Base-by-base conservation (phyloP, 1,139 yeast species). In the Geotrichum bryndzae region DNA sequence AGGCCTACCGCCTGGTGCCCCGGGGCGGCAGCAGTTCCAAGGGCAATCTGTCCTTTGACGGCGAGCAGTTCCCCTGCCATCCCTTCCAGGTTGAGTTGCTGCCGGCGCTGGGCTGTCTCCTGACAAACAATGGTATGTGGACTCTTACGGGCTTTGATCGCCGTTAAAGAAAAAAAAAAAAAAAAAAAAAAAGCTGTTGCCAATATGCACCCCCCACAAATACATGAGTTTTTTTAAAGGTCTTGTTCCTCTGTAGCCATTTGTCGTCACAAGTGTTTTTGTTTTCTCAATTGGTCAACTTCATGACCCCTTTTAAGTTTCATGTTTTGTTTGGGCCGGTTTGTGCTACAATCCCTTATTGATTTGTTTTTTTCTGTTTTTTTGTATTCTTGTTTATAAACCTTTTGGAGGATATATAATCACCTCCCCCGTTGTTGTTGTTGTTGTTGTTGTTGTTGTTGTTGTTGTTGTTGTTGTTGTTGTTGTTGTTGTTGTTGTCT, bases 31-130 rank as follows among this genome's bases (percentile, higher is more conserved):
- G 70, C 69, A 6, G 18, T 2, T 63, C 70, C 68, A 31, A 76
- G 76, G 89, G 91, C 62, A 84, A 81, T 65, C 78, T 92, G 31
- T 85, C 96, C 1, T 84, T 94, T 29, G 99, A 94, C 74, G 99
- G 99, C 48, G 99, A 94, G 73, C 78, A 80, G 62, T 91, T 87
- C 67, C 95, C 96, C 0, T 80, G 87, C 64, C 84, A 81, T 68
- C 85, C 96, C 0, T 76, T 88, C 66, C 98, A 92, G 72, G 97
- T 88, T 13, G 97, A 91, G 74, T 80, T 94, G 0, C 70, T 73
- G 45, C 73, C 73, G 1, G 66, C 67, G 4, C 75, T 72, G 0
- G 77, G 70, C 7, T 63, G 72, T 46, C 63, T 72, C 18, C 64
- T 75, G 51, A 63, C 68, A 2, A 61, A 64, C 4, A 74, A 73